Evolutionary conservation across 805 yeast species (phyloP), one percentile per base, ranked within the genome.

Genomic region (Cyberlindnera petersonii): DNA sequence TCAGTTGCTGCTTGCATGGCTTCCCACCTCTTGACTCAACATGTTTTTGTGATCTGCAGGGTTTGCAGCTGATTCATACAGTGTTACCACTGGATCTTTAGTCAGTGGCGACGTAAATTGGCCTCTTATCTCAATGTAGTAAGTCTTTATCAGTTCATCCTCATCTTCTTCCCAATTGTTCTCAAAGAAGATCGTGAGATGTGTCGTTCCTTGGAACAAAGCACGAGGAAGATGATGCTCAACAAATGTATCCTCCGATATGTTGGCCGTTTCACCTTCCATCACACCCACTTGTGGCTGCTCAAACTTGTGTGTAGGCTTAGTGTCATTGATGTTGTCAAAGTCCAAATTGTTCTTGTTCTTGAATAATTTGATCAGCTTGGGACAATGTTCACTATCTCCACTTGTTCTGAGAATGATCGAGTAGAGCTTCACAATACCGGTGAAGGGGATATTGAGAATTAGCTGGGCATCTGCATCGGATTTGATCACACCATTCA

Each of bases 41-140:
- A 52, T 13, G 31, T 61, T 69, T 48, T 72, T 77, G 59, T 91
- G 97, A 57, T 89, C 97, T 1, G 82, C 77, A 0, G 96, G 96
- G 58, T 89, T 89, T 3, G 97, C 93, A 0, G 96, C 94, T 39
- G 88, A 75, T 61, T 91, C 98, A 59, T 89, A 91, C 16, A 85
- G 55, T 0, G 95, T 71, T 13, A 83, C 70, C 14, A 86, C 75
- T 0, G 96, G 95, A 29, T 83, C 86, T 45, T 72, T 72, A 23
- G 66, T 58, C 35, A 83, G 57, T 26, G 71, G 75, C 6, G 74
- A 67, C 13, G 55, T 50, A 43, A 60, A 72, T 47, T 77, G 83
- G 1, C 98, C 98, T 32, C 96, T 67, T 19, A 91, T 59, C 41
- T 94, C 97, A 31, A 89, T 61, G 49, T 79, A 82, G 49, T 79